A percentile compares a stretch with the other conserved stretches of the same genome.
These are phyloP conservation scores for Hygrophila difformis DNA, from an alignment of 257 asterid species.

Conservation along the genomic window DNA sequence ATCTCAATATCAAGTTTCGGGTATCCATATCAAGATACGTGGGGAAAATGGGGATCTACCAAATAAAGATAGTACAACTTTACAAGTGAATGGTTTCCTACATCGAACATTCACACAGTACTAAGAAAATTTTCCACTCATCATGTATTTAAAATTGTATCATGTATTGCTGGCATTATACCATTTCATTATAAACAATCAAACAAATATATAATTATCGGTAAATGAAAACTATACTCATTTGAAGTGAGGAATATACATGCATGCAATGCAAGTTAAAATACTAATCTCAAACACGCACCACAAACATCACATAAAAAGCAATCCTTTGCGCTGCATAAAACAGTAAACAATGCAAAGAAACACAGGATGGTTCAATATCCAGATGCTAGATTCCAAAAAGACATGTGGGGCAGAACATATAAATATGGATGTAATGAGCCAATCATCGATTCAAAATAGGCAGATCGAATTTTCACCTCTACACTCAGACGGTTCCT, in stretches of 20 bases:
- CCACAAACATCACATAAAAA: conserved; percentile 16
- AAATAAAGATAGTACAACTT: neutral
- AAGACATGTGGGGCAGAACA: no score
- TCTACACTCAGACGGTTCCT: conserved; percentile 46
- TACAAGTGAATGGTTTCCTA: conserved; percentile 1
- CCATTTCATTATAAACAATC: no score
- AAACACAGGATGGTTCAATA: neutral
- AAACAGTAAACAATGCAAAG: conserved; percentile 7
- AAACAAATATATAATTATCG: no score
- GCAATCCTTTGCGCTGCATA: conserved; percentile 7
- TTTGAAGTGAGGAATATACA: conserved; percentile 9
- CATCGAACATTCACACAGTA: conserved; percentile 6
- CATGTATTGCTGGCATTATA: neutral
- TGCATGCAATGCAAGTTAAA: conserved; percentile 22
- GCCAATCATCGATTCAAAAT: neutral
- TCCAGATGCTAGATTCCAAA: no score
- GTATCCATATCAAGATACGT: no score
- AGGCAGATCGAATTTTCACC: conserved; percentile 32
- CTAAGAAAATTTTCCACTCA: neutral
- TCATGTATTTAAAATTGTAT: conserved; percentile 11
- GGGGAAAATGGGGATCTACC: no score
- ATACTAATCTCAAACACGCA: no score
- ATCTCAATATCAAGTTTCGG: conserved; percentile 2
- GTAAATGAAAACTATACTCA: conserved; percentile 10
- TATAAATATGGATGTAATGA: conserved; percentile 5